These are phyloP conservation scores for Smittium culicis DNA, from an alignment of 371 early-diverging fungal genomes.

Conservation along the genomic window DNA sequence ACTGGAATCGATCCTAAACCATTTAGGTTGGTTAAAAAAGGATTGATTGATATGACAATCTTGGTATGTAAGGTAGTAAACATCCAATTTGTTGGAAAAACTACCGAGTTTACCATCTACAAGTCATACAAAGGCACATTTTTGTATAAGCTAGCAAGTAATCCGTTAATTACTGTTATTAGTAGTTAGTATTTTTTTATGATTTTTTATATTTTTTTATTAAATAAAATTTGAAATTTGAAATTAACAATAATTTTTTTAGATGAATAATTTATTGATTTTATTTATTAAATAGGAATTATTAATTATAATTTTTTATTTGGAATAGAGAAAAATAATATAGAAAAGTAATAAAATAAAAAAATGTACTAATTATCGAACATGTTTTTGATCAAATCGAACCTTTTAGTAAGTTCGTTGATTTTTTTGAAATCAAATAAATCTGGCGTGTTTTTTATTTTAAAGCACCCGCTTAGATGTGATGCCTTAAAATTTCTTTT, in stretches of 20 bases:
- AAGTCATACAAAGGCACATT: background rate
- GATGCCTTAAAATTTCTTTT: background rate
- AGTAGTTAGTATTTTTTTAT: no score
- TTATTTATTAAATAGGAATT: no score
- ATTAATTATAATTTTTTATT: no score
- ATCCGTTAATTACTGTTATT: background rate
- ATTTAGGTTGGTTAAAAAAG: background rate
- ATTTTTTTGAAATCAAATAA: slow-evolving; percentile 1
- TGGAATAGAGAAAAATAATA: no score
- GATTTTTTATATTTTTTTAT: no score
- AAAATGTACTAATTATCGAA: no score
- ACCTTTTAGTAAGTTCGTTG: background rate
- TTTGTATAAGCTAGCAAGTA: background rate
- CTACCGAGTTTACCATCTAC: background rate
- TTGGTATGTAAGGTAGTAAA: background rate
- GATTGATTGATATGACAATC: background rate
- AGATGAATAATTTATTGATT: no score
- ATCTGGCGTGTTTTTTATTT: background rate
- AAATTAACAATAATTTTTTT: no score
- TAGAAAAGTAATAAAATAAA: no score
- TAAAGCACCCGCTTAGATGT: background rate
- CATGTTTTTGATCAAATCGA: background rate
- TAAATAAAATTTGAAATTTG: no score
- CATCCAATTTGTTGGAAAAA: background rate
- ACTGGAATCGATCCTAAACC: background rate